Evolutionary conservation across 2,329 filamentous ascomycete genomes (phyloP).

Genomic region (Ascochyta rabiei): DNA sequence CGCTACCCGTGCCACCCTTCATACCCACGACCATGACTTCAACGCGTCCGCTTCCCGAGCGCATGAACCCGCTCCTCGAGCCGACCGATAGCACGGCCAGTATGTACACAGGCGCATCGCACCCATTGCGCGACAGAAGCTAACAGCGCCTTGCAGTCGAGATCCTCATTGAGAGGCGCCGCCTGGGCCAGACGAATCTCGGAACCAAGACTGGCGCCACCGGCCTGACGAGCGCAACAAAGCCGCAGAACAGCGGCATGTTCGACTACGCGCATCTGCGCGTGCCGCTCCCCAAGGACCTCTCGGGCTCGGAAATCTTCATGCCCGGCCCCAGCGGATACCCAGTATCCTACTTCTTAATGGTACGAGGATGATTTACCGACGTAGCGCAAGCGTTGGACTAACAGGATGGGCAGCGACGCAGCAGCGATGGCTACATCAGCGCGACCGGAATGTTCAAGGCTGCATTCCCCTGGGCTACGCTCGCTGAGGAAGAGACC

Average conservation of each 20-base stretch:
- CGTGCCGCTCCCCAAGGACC: conserved; percentile 88
- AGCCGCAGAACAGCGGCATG: conserved; percentile 74
- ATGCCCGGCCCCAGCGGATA: conserved; percentile 66
- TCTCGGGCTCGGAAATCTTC: conserved; percentile 89
- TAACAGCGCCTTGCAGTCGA: conserved; percentile 48
- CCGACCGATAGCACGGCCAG: conserved; percentile 66
- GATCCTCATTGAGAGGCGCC: conserved; percentile 77
- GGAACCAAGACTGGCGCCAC: conserved; percentile 78
- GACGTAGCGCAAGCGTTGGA: conserved; percentile 19
- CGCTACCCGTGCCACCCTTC: conserved; percentile 18
- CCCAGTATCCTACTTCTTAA: conserved; percentile 94
- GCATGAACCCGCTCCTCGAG: conserved; percentile 69
- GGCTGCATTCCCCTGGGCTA: conserved; percentile 81
- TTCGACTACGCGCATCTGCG: conserved; percentile 97
- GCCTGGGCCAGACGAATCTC: conserved; percentile 90
- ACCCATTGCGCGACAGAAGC: conserved; percentile 30
- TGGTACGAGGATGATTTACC: conserved; percentile 60
- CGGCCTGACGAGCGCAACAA: conserved; percentile 72
- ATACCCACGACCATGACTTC: conserved; percentile 39
- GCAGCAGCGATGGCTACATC: conserved; percentile 82
- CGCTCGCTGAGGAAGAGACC: conserved; percentile 71
- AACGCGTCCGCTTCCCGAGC: conserved; percentile 61
- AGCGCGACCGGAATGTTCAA: conserved; percentile 94
- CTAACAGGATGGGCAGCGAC: conserved; percentile 61
- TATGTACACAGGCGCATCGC: conserved; percentile 55